A percentile compares a stretch with the other conserved stretches of the same genome.
Evolutionary conservation across 179 eudicot genomes (phyloP).

Genomic region (Patellifolia procumbens): DNA sequence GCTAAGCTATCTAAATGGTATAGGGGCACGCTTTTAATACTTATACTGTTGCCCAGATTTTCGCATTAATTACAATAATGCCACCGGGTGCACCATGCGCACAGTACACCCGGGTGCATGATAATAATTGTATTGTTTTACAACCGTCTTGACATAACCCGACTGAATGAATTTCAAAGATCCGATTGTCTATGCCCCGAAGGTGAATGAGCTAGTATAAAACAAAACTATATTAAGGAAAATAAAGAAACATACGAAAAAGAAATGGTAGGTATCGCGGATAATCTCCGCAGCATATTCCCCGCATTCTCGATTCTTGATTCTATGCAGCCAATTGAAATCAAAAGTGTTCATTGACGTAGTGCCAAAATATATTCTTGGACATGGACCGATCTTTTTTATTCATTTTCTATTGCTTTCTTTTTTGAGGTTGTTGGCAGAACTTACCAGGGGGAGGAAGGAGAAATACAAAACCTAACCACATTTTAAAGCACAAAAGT

Average conservation of each 20-base stretch:
- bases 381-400: not conserved
- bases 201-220: too few species aligned
- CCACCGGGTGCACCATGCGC: too few species aligned
- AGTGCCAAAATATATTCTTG: not conserved
- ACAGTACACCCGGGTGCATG: too few species aligned
- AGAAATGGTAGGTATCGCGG: constrained; percentile 1
- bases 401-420: not conserved
- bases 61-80: too few species aligned
- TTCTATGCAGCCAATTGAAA: not conserved
- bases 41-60: too few species aligned
- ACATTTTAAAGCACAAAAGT: not conserved
- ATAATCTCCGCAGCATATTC: constrained; percentile 19
- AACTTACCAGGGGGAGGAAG: not conserved
- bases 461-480: not conserved
- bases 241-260: not conserved
- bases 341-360: not conserved
- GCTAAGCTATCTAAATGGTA: too few species aligned
- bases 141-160: too few species aligned
- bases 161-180: too few species aligned
- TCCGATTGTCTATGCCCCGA: too few species aligned
- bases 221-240: not conserved
- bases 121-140: too few species aligned
- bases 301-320: constrained; percentile 3
- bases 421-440: not conserved
- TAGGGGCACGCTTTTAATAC: too few species aligned